Evolutionary conservation across 495 filamentous ascomycete genomes (phyloP).

Genomic region (Annulohypoxylon moriforme): DNA sequence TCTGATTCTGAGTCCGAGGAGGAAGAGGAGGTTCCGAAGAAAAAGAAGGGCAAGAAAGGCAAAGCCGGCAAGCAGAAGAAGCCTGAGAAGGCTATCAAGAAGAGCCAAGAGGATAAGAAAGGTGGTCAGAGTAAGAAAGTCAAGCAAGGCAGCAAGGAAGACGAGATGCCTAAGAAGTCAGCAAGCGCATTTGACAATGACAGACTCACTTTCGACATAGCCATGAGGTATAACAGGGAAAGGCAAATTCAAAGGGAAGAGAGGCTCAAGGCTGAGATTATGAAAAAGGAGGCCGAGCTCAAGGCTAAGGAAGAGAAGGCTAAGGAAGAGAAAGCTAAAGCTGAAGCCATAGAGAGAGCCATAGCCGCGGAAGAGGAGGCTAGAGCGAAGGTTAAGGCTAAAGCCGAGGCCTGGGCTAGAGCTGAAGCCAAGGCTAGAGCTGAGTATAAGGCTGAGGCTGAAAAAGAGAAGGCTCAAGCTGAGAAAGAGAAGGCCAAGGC

Average conservation of each 20-base stretch:
- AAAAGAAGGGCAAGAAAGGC: conserved; percentile 27
- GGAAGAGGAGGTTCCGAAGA: conserved; percentile 16
- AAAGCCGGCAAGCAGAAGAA: neutral
- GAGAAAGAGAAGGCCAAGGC: neutral
- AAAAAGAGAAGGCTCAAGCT: too few relatives aligned
- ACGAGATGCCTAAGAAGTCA: conserved; percentile 23
- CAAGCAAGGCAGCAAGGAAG: conserved; percentile 20
- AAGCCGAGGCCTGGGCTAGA: neutral
- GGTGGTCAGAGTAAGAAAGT: conserved; percentile 8
- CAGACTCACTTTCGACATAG: neutral
- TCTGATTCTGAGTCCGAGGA: conserved; percentile 12
- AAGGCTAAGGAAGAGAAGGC: neutral
- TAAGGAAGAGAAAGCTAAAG: conserved; percentile 13
- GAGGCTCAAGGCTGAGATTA: conserved; percentile 3
- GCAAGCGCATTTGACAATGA: neutral
- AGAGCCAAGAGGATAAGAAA: conserved; percentile 19
- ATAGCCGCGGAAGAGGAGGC: too few relatives aligned
- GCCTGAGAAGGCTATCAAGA: neutral
- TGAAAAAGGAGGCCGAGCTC: conserved; percentile 11
- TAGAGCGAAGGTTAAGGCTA: neutral
- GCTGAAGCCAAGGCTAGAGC: neutral
- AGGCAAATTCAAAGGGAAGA: conserved; percentile 2
- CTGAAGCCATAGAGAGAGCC: too few relatives aligned
- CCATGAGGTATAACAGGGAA: neutral
- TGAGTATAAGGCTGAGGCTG: neutral